Percentiles rank a stretch among this genome's conserved stretches.
phyloP scores from a whole-genome alignment of 805 yeast genomes.

The Peterozyma xylosa region DNA sequence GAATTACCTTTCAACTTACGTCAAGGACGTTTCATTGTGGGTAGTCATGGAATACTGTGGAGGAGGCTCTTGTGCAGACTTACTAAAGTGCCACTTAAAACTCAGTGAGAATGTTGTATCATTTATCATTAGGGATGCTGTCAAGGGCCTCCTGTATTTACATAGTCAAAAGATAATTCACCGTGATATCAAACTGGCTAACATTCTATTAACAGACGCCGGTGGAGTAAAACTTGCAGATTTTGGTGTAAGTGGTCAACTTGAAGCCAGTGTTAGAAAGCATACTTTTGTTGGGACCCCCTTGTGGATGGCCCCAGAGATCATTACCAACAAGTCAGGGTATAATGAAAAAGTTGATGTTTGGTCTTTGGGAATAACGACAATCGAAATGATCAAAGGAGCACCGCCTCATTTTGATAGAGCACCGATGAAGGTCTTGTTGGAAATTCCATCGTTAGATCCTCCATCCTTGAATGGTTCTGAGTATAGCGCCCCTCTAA shows the following conservation, averaged over 20 bases:
- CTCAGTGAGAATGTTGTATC: conserved; percentile 56
- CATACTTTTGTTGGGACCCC: conserved; percentile 93
- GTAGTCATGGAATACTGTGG: conserved; percentile 94
- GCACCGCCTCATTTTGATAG: conserved; percentile 68
- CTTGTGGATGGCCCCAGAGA: conserved; percentile 99
- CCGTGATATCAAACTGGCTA: conserved; percentile 88
- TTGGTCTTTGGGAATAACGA: conserved; percentile 94
- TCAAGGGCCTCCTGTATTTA: conserved; percentile 68
- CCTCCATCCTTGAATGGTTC: conserved; percentile 52
- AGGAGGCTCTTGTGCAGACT: conserved; percentile 84
- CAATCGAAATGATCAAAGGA: conserved; percentile 78
- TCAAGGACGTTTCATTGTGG: conserved; percentile 67
- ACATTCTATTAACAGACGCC: conserved; percentile 60
- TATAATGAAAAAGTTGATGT: conserved; percentile 86
- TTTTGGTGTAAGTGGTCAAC: conserved; percentile 88
- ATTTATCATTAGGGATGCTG: conserved; percentile 53
- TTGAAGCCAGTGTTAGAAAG: conserved; percentile 43
- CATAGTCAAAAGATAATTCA: conserved; percentile 76
- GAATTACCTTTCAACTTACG: conserved; percentile 53
- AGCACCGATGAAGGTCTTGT: conserved; percentile 72
- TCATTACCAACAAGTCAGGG: conserved; percentile 53
- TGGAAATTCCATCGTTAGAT: conserved; percentile 55
- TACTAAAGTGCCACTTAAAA: conserved; percentile 46
- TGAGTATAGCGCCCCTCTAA: conserved; percentile 33
- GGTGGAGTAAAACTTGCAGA: conserved; percentile 83